Conservation (phyloP, 192 early-diverging fungal species). For the Thoreauomyces humboldtii region DNA sequence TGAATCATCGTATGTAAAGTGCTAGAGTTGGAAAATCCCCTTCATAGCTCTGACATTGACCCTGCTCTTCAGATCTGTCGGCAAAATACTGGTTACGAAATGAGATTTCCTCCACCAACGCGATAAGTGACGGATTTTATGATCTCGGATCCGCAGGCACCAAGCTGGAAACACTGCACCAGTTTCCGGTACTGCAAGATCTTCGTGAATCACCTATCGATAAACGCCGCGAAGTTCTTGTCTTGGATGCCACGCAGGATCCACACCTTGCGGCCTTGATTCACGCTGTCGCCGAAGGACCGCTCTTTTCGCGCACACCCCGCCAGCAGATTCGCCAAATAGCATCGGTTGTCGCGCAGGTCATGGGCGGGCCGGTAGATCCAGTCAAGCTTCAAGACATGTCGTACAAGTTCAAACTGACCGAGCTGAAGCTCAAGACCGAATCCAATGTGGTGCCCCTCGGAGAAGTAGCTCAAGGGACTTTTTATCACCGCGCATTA, state of each 20-base stretch:
- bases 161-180: conserved; percentile 23
- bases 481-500: conserved; percentile 56
- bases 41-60: conserved; percentile 2
- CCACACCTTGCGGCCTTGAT: conserved; percentile 26
- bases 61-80: conserved; percentile 35
- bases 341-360: conserved; percentile 39
- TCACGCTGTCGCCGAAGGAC: background rate
- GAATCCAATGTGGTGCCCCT: conserved; percentile 48
- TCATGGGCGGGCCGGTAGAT: conserved; percentile 50
- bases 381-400: conserved; percentile 8
- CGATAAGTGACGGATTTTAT: conserved; percentile 52
- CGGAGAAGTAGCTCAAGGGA: conserved; percentile 42
- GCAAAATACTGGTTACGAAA: conserved; percentile 60
- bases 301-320: conserved; percentile 11
- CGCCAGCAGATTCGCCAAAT: conserved; percentile 42
- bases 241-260: conserved; percentile 43
- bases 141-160: conserved; percentile 52
- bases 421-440: conserved; percentile 47
- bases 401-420: conserved; percentile 51
- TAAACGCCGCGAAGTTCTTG: conserved; percentile 49
- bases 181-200: conserved; percentile 43
- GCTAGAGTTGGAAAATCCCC: background rate
- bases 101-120: conserved; percentile 39
- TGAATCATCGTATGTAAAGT: conserved; percentile 47
- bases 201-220: conserved; percentile 37